Conservation (phyloP, 139 green algal genomes). For the Astrephomene gubernaculifera region DNA sequence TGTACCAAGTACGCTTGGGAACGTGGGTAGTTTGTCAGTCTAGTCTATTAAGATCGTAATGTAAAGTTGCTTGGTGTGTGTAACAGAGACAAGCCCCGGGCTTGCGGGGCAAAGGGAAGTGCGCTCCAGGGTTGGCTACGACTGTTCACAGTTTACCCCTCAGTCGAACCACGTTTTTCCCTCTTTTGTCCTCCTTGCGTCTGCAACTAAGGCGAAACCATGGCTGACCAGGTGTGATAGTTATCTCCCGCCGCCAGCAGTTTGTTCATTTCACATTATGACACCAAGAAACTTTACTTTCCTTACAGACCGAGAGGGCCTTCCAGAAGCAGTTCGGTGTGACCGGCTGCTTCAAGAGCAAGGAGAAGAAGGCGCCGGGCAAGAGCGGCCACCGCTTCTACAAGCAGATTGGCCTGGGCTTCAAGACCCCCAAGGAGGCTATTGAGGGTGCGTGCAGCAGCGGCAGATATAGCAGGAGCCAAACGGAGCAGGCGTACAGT, state of each 20-base stretch:
- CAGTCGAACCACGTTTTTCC: too few species aligned
- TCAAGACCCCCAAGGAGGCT: slow-evolving; percentile 98
- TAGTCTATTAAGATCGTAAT: too few species aligned
- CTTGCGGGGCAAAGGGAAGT: not conserved
- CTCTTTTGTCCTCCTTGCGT: slow-evolving; percentile 22
- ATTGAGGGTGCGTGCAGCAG: slow-evolving; percentile 90
- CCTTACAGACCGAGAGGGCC: slow-evolving; percentile 87
- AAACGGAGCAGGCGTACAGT: not conserved
- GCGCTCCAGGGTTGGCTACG: not conserved
- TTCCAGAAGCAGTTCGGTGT: slow-evolving; percentile 97
- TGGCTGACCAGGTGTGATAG: slow-evolving; percentile 39
- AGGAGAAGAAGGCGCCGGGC: slow-evolving; percentile 86
- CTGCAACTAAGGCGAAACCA: not conserved
- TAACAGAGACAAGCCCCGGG: not conserved
- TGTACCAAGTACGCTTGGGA: not conserved
- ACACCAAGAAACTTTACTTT: not conserved
- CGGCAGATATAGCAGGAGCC: not conserved
- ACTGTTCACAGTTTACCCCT: too few species aligned
- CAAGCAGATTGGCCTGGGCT: slow-evolving; percentile 97
- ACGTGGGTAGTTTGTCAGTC: not conserved
- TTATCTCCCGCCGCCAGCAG: slow-evolving; percentile 4
- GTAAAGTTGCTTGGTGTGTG: not conserved
- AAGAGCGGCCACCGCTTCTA: slow-evolving; percentile 92
- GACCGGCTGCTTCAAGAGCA: slow-evolving; percentile 75
- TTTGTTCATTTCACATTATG: not conserved